Conservation (phyloP, 306 rosid species). For the Prunus campanulata region DNA sequence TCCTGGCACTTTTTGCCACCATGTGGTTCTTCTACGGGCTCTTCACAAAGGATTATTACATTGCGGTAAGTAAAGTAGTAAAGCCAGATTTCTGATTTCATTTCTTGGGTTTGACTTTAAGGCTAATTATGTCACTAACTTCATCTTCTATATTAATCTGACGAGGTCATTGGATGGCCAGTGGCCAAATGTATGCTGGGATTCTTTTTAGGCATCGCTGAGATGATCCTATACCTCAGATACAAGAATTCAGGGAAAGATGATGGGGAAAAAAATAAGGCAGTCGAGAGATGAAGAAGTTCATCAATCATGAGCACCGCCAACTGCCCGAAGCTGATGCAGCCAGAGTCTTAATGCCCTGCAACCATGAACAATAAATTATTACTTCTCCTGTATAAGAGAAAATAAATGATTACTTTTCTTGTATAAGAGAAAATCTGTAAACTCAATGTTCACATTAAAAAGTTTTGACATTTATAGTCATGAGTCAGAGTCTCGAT, state of each 20-base stretch:
- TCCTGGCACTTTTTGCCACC: conserved; percentile 49
- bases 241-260: conserved; percentile 33
- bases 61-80: conserved; percentile 44
- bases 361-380: too few relatives aligned
- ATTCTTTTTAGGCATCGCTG: conserved; percentile 52
- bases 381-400: too few relatives aligned
- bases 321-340: not conserved
- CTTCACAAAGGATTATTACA: conserved; percentile 46
- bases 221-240: conserved; percentile 48
- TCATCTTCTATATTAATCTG: too few relatives aligned
- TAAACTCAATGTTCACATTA: too few relatives aligned
- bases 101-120: too few relatives aligned
- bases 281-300: not conserved
- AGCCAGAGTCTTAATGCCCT: too few relatives aligned
- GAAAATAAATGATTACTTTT: too few relatives aligned
- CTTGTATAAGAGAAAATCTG: too few relatives aligned
- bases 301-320: not conserved
- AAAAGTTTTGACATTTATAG: not conserved
- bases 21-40: conserved; percentile 68
- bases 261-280: not conserved
- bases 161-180: conserved; percentile 7
- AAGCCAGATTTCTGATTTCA: not conserved
- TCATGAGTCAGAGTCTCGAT: not conserved
- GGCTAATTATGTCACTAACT: not conserved
- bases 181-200: conserved; percentile 63